These are phyloP conservation scores for Chalaropsis ovoidea DNA, from an alignment of 2,329 filamentous ascomycete genomes.

Conservation along the genomic window DNA sequence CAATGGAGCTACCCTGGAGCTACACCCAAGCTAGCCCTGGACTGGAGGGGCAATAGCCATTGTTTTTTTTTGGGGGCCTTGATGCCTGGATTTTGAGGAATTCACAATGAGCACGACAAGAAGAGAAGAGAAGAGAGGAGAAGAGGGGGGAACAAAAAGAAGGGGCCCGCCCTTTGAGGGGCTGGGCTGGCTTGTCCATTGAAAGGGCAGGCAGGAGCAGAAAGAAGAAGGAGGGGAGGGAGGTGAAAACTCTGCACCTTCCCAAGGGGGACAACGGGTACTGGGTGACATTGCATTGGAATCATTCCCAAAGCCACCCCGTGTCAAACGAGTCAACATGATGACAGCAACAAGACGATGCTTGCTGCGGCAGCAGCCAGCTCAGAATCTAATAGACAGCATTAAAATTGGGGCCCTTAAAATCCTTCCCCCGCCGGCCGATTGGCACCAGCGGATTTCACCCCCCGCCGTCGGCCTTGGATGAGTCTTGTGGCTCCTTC, in stretches of 20 bases:
- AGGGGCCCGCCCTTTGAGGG: too few species aligned
- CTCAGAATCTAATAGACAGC: too few species aligned
- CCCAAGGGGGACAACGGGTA: too few species aligned
- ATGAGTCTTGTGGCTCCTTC: constrained; percentile 10
- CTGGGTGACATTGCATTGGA: too few species aligned
- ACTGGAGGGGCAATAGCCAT: not conserved
- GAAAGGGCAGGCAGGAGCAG: too few species aligned
- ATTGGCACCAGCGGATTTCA: constrained; percentile 8
- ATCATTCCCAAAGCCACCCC: not conserved
- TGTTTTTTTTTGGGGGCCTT: not conserved
- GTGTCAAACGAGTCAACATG: not conserved
- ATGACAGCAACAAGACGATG: not conserved
- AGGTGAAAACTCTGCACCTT: too few species aligned
- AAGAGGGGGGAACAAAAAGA: too few species aligned
- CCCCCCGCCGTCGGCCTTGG: constrained; percentile 5
- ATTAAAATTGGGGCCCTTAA: too few species aligned
- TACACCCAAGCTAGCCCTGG: not conserved
- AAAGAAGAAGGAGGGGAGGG: too few species aligned
- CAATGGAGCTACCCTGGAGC: not conserved
- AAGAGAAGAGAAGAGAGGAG: too few species aligned
- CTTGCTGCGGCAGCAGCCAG: too few species aligned
- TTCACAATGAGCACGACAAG: not conserved
- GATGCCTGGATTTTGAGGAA: not conserved
- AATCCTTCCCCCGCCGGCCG: constrained; percentile 10
- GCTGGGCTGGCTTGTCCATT: too few species aligned